A percentile compares a stretch with the other conserved stretches of the same genome.
Evolutionary conservation across 2,329 filamentous ascomycete species (phyloP).

Genomic region (Lasiodiplodia citricola): DNA sequence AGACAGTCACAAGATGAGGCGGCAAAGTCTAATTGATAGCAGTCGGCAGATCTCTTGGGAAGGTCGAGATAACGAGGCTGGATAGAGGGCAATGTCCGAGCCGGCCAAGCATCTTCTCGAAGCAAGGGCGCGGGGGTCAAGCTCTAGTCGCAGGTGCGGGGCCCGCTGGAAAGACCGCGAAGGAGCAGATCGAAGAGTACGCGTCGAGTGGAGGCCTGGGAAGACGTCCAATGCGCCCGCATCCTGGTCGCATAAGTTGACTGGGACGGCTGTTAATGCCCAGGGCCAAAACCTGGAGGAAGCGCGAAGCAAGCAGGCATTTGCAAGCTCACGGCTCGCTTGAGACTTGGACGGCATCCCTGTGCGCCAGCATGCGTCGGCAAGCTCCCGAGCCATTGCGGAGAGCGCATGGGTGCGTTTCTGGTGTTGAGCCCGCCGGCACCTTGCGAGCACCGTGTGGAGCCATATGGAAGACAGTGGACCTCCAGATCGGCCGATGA

Average conservation of each 20-base stretch:
- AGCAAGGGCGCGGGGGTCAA: constrained; percentile 15
- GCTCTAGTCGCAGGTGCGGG: not conserved
- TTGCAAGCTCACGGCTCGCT: not conserved
- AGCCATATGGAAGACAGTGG: constrained; percentile 10
- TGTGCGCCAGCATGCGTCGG: constrained; percentile 4
- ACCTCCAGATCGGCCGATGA: constrained; percentile 23
- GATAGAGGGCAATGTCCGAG: constrained; percentile 6
- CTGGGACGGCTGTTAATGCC: constrained; percentile 7
- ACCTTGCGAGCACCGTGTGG: not conserved
- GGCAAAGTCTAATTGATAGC: constrained; percentile 18
- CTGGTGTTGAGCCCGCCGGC: constrained; percentile 20
- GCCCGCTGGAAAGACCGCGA: not conserved
- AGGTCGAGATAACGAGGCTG: constrained; percentile 7
- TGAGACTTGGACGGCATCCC: not conserved
- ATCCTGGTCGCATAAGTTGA: constrained; percentile 7
- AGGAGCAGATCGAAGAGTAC: constrained; percentile 27
- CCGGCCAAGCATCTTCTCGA: constrained; percentile 15
- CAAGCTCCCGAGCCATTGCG: constrained; percentile 9
- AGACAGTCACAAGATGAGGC: constrained; percentile 22
- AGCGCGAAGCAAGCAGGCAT: constrained; percentile 11
- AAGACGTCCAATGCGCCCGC: not conserved
- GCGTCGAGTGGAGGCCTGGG: constrained; percentile 13
- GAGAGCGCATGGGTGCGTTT: constrained; percentile 15
- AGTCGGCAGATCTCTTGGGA: constrained; percentile 10
- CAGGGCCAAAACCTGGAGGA: constrained; percentile 17